Conservation (phyloP, 129 eudicot species). For the Solidago caesia region DNA sequence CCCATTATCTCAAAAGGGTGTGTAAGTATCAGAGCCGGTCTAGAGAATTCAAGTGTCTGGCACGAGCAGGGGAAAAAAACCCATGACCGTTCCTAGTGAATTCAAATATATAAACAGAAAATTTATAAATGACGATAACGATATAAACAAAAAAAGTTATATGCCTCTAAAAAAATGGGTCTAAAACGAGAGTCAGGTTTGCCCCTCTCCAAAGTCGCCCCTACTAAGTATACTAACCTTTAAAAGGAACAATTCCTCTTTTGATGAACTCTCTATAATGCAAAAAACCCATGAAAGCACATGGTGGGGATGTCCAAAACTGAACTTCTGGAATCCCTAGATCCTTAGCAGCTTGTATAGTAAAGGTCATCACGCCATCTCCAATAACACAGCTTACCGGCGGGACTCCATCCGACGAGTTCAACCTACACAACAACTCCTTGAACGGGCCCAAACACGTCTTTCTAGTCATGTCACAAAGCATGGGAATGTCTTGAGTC, state of each 20-base stretch:
- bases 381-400: constrained; percentile 50
- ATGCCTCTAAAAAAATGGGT: no score
- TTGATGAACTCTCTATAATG: constrained; percentile 49
- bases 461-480: constrained; percentile 44
- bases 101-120: no score
- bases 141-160: no score
- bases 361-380: constrained; percentile 65
- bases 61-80: no score
- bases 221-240: constrained; percentile 28
- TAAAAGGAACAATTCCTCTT: constrained; percentile 55
- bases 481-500: constrained; percentile 56
- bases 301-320: constrained; percentile 64
- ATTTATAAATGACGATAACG: no score
- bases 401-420: constrained; percentile 33
- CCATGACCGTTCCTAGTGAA: no score
- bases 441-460: constrained; percentile 51
- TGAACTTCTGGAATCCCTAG: constrained; percentile 58
- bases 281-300: constrained; percentile 53
- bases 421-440: constrained; percentile 41
- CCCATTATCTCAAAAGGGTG: no score
- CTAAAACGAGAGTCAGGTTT: no score
- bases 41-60: no score
- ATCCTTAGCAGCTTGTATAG: constrained; percentile 44
- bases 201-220: no score
- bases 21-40: no score